Base-by-base conservation (phyloP, 371 early-diverging fungal species). In the Dinochytrium kinnereticum region DNA sequence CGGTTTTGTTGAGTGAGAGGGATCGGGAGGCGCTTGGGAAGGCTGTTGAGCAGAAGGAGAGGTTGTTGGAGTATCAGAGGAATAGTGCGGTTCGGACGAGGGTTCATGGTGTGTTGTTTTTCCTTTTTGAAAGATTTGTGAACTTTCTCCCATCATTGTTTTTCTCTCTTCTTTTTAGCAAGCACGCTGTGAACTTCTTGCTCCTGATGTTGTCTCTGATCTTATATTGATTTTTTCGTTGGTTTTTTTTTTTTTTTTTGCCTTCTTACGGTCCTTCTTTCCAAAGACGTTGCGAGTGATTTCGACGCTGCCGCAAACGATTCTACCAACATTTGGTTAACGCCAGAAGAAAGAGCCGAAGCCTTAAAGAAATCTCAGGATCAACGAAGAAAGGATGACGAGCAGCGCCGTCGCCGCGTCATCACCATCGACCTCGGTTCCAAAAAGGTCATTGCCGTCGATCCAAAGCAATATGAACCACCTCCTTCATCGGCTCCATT, bases 211-310 rank as follows among this genome's bases (percentile, higher is more conserved):
- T 37, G 33, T 51, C 24, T 30, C 10, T 38, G 5, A 17, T 59
- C 24, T 64, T 33, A 5, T 5, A 53, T 53, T 5, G n/a, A 10
- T 53, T 3, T 49, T 69, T 3, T 51, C 26, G 5, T 10, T 53
- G 53, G 28, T 59, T 24, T 24, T 30, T 3, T 13, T 49, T n/a
- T n/a, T n/a, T n/a, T n/a, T n/a, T n/a, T n/a, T n/a, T n/a, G n/a
- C n/a, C n/a, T n/a, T n/a, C n/a, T n/a, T n/a, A n/a, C n/a, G n/a
- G n/a, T n/a, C n/a, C n/a, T n/a, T n/a, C n/a, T n/a, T n/a, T n/a
- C n/a, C n/a, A n/a, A n/a, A 82, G 95, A 94, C 80, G 87, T 89
- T 78, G 91, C 93, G 0, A 83, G 91, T 1, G 95, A 94, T 76
- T 93, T 93, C 82, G 90, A 89, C 37, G 72, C 86, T 24, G 88